Evolutionary conservation across 83 land plant species (phyloP), one percentile per base, ranked within the genome.

Genomic region (Isoetes engelmannii): DNA sequence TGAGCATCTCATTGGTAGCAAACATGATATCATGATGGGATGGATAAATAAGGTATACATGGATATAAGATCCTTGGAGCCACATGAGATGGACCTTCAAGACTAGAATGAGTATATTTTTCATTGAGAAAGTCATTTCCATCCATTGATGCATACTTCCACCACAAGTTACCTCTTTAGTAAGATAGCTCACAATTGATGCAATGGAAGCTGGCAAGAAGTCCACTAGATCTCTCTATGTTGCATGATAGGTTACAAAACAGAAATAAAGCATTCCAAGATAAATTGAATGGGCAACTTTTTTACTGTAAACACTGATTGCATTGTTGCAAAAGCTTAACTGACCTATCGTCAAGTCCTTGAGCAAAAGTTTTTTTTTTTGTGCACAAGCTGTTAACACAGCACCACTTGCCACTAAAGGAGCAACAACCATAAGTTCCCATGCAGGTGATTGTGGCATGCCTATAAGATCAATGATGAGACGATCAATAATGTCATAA

Each of bases 201-300:
- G 88, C 92, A 65, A 92, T 73, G 45, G 92, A 85, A 62, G 92
- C 98, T 74, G 96, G 98, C 57, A 90, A 78, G 66, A 84, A 92
- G 71, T 92, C 91, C 28, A 89, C 82, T 47, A 89, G 81, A 63
- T 89, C 90, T 66, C 91, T 79, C 49, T 86, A 76, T 44, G 88
- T 90, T 89, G 80, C 57, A 76, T 7, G 15, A 58, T 8, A 8
- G 13, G 8, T 8, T 50, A 50, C 53, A 13, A 8, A 8, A 50
- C 13, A 50, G 13, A 8, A 50, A 8, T 50, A 50, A 50, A 50
- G n/a, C n/a, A n/a, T n/a, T n/a, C n/a, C n/a, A n/a, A n/a, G n/a
- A n/a, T n/a, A n/a, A n/a, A n/a, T n/a, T n/a, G n/a, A n/a, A n/a
- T n/a, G n/a, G n/a, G n/a, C n/a, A n/a, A n/a, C n/a, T n/a, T n/a